Percentiles rank a stretch among this genome's conserved stretches.
Evolutionary conservation across 2,329 filamentous ascomycete species (phyloP).

Genomic region (Penicillium sp.): DNA sequence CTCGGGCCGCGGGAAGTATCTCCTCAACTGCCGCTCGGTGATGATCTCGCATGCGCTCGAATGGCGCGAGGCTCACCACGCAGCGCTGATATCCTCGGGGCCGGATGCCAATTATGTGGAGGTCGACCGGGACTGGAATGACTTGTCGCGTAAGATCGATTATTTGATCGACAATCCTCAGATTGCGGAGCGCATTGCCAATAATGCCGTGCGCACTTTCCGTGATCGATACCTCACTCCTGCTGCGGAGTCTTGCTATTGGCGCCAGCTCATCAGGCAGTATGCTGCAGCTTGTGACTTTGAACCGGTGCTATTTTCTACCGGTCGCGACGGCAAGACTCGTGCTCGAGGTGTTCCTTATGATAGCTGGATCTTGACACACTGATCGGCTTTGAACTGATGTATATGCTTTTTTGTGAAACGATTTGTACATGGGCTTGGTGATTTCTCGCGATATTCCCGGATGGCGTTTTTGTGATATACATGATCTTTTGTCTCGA

Average conservation of each 20-base stretch:
- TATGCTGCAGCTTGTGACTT: conserved; percentile 44
- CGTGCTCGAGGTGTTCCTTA: conserved; percentile 39
- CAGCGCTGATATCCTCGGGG: conserved; percentile 47
- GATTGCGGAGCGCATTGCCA: conserved; percentile 52
- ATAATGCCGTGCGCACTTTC: conserved; percentile 51
- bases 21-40: conserved; percentile 54
- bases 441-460: conserved; percentile 1
- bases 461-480: conserved; percentile 1
- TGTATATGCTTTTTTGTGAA: not conserved
- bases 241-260: conserved; percentile 58
- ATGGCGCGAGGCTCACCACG: conserved; percentile 53
- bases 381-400: conserved; percentile 3
- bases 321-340: conserved; percentile 29
- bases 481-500: not conserved
- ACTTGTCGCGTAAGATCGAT: conserved; percentile 50
- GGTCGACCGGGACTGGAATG: conserved; percentile 57
- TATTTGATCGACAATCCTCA: conserved; percentile 46
- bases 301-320: conserved; percentile 39
- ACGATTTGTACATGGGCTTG: not conserved
- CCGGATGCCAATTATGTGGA: conserved; percentile 53
- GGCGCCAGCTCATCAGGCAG: conserved; percentile 49
- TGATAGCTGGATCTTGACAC: conserved; percentile 43
- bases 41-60: conserved; percentile 51
- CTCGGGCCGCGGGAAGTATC: conserved; percentile 56
- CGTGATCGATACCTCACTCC: conserved; percentile 57